Evolutionary conservation across 805 yeast genomes (phyloP).

Genomic region (Wickerhamiella sergipiensis): DNA sequence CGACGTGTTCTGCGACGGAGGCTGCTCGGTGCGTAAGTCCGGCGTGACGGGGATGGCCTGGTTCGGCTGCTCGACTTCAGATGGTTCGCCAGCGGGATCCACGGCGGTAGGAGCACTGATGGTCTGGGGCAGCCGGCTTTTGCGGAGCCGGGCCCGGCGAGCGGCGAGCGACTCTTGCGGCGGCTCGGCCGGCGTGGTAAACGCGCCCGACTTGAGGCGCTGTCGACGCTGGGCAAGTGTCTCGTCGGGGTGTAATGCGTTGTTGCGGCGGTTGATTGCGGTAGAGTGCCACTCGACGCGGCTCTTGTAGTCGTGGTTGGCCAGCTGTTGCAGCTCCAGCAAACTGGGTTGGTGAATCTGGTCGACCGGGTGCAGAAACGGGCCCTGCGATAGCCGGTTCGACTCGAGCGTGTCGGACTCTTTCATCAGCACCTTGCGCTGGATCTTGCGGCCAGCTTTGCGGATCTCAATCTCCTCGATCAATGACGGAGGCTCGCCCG

Average conservation of each 20-base stretch:
- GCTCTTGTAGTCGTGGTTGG: conserved; percentile 19
- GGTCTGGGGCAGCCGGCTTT: background rate
- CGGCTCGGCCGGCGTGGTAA: background rate
- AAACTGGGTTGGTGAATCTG: conserved; percentile 17
- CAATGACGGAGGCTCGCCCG: conserved; percentile 21
- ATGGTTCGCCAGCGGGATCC: background rate
- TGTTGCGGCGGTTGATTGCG: conserved; percentile 9
- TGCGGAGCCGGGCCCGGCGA: conserved; percentile 14
- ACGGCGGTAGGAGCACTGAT: background rate
- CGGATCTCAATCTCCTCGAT: conserved; percentile 27
- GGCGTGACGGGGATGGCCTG: background rate
- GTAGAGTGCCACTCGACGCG: conserved; percentile 17
- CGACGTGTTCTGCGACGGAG: background rate
- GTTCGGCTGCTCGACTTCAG: no score
- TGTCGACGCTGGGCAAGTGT: conserved; percentile 22
- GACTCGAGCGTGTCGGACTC: conserved; percentile 15
- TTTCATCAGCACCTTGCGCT: conserved; percentile 15
- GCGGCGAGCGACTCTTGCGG: conserved; percentile 16
- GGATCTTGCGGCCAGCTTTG: conserved; percentile 21
- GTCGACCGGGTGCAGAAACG: conserved; percentile 20
- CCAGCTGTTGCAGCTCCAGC: conserved; percentile 21
- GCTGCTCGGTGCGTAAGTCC: background rate
- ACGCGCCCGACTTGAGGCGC: conserved; percentile 15
- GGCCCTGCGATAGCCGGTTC: conserved; percentile 2
- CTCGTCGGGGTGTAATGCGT: conserved; percentile 17